phyloP scores from a whole-genome alignment of 192 early-diverging fungal genomes.

The Allomyces javanicus region DNA sequence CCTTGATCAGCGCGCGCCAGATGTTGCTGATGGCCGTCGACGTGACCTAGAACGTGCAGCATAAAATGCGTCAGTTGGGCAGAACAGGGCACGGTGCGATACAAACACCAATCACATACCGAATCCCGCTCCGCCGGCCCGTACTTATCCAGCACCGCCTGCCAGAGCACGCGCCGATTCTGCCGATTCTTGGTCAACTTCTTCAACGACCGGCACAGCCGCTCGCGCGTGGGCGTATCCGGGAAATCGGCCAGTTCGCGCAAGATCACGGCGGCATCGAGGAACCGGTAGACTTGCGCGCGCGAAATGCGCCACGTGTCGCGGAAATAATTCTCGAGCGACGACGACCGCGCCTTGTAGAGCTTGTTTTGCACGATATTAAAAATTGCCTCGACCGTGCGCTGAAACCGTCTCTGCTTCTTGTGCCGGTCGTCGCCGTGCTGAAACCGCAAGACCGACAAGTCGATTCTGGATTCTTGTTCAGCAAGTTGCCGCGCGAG shows the following conservation, averaged over 20 bases:
- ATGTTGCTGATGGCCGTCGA: conserved; percentile 22
- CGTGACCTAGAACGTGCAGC: conserved; percentile 9
- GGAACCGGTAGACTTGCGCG: conserved; percentile 25
- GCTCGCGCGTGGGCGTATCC: conserved; percentile 23
- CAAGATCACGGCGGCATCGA: conserved; percentile 20
- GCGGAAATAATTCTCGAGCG: conserved; percentile 21
- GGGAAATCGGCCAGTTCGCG: conserved; percentile 22
- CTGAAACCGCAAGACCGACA: conserved; percentile 14
- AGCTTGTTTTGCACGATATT: conserved; percentile 20
- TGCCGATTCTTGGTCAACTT: no score
- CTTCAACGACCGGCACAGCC: conserved; percentile 21
- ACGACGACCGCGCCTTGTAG: conserved; percentile 16
- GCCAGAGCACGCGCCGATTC: no score
- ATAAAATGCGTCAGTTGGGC: no score
- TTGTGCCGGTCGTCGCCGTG: conserved; percentile 13
- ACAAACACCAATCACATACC: no score
- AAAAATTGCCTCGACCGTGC: conserved; percentile 20
- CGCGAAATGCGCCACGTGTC: conserved; percentile 25
- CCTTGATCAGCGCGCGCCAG: conserved; percentile 11
- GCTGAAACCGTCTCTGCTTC: conserved; percentile 10
- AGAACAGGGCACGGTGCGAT: no score
- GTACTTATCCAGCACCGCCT: no score
- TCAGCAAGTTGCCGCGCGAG: no score
- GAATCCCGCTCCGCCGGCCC: no score
- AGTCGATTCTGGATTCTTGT: conserved; percentile 7